Conservation (phyloP, 345 rosid species). For the Orychophragmus violaceus region DNA sequence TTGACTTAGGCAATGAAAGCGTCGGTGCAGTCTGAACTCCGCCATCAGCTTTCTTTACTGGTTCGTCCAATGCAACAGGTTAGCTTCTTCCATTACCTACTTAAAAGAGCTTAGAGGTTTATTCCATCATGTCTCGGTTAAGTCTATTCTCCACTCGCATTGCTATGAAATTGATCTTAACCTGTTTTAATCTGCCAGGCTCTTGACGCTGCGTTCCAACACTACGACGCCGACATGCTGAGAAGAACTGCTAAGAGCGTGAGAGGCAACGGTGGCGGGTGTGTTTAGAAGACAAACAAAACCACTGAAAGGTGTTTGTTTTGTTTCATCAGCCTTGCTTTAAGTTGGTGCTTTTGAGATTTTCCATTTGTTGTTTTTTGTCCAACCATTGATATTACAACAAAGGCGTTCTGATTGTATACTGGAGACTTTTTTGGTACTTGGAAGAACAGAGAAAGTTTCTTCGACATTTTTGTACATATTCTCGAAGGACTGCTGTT, state of each 20-base stretch:
- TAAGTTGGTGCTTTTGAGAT: neutral
- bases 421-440: neutral
- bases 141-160: neutral
- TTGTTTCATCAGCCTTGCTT: neutral
- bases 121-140: neutral
- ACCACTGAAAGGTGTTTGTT: neutral
- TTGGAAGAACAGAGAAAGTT: neutral
- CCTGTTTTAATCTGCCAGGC: slow-evolving; percentile 24
- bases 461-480: neutral
- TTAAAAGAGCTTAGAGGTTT: neutral
- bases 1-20: slow-evolving; percentile 64
- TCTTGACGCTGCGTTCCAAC: slow-evolving; percentile 38
- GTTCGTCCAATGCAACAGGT: slow-evolving; percentile 98
- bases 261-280: slow-evolving; percentile 12
- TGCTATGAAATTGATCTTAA: neutral
- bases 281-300: neutral
- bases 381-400: neutral
- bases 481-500: neutral
- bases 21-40: slow-evolving; percentile 67
- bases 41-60: slow-evolving; percentile 82
- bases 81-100: slow-evolving; percentile 8
- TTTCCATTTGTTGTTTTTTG: neutral
- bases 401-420: neutral
- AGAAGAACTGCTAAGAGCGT: neutral
- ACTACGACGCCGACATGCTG: slow-evolving; percentile 16